Percentiles rank a stretch among this genome's conserved stretches.
These are phyloP conservation scores for Synchytrium microbalum DNA, from an alignment of 371 early-diverging fungal genomes.

Conservation along the genomic window DNA sequence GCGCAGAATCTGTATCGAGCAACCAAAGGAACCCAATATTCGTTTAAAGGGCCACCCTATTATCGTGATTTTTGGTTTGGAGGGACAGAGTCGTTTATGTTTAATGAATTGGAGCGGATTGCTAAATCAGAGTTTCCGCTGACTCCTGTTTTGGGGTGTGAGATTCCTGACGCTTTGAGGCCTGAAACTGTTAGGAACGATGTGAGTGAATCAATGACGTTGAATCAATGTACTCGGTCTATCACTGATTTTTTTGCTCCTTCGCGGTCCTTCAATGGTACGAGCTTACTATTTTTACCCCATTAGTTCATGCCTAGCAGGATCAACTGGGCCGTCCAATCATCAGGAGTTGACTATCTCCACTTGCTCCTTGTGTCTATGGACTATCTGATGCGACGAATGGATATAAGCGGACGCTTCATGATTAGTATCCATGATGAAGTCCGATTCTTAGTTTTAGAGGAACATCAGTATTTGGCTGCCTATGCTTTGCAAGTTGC, in stretches of 20 bases:
- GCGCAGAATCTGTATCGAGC: constrained; percentile 63
- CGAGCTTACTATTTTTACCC: no score
- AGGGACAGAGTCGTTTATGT: constrained; percentile 92
- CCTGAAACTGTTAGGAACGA: constrained; percentile 55
- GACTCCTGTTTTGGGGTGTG: constrained; percentile 84
- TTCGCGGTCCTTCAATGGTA: no score
- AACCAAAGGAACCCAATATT: constrained; percentile 66
- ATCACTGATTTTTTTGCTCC: neutral
- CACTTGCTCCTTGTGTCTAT: constrained; percentile 89
- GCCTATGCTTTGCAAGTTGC: constrained; percentile 85
- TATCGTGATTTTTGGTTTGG: constrained; percentile 70
- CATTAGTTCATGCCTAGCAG: constrained; percentile 71
- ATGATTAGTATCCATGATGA: constrained; percentile 96
- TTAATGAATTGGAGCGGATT: constrained; percentile 83
- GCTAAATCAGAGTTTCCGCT: constrained; percentile 65
- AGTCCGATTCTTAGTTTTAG: constrained; percentile 77
- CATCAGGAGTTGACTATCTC: constrained; percentile 97
- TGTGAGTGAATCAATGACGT: constrained; percentile 21
- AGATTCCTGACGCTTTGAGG: constrained; percentile 77
- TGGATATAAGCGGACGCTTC: constrained; percentile 75
- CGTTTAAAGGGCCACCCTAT: neutral
- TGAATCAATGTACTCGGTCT: constrained; percentile 2
- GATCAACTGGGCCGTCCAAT: constrained; percentile 97
- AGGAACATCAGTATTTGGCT: constrained; percentile 66
- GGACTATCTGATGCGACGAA: constrained; percentile 69